Conservation (phyloP, 2,329 filamentous ascomycete species). For the Diaporthe sp. region DNA sequence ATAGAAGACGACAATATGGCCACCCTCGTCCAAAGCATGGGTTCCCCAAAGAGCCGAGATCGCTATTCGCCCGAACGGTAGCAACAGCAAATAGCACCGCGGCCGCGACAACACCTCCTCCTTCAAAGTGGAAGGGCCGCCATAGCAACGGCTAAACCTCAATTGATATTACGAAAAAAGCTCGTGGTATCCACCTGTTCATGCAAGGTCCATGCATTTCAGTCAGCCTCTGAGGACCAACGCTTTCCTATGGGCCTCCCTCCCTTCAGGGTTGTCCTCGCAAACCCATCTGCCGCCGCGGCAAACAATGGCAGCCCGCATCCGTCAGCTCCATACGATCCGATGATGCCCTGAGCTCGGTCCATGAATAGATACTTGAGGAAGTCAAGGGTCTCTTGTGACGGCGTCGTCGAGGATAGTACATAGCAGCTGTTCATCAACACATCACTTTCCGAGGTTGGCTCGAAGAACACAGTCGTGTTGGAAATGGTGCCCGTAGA, state of each 20-base stretch:
- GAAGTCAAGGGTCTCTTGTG: slow-evolving; percentile 18
- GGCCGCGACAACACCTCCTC: too few species aligned
- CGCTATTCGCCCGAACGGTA: too few species aligned
- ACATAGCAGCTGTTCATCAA: slow-evolving; percentile 40
- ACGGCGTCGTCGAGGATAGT: slow-evolving; percentile 5
- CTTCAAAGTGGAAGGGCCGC: too few species aligned
- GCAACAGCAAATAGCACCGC: too few species aligned
- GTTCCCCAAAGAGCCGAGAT: too few species aligned
- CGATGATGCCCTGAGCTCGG: slow-evolving; percentile 15
- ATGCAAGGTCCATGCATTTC: not conserved
- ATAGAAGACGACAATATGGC: too few species aligned
- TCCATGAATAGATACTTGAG: slow-evolving; percentile 31
- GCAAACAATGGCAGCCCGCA: slow-evolving; percentile 30
- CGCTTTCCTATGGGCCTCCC: not conserved
- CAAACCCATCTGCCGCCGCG: slow-evolving; percentile 15
- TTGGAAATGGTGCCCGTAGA: slow-evolving; percentile 21
- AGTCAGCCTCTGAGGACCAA: not conserved
- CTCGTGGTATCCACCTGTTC: not conserved
- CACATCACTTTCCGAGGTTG: slow-evolving; percentile 21
- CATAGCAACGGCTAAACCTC: too few species aligned
- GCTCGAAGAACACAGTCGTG: slow-evolving; percentile 37
- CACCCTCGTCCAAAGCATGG: too few species aligned
- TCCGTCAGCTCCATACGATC: slow-evolving; percentile 11
- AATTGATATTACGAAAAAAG: not conserved
- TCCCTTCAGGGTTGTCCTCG: slow-evolving; percentile 7